phyloP scores from a whole-genome alignment of 2,329 filamentous ascomycete genomes.

The Colletotrichum aenigma region DNA sequence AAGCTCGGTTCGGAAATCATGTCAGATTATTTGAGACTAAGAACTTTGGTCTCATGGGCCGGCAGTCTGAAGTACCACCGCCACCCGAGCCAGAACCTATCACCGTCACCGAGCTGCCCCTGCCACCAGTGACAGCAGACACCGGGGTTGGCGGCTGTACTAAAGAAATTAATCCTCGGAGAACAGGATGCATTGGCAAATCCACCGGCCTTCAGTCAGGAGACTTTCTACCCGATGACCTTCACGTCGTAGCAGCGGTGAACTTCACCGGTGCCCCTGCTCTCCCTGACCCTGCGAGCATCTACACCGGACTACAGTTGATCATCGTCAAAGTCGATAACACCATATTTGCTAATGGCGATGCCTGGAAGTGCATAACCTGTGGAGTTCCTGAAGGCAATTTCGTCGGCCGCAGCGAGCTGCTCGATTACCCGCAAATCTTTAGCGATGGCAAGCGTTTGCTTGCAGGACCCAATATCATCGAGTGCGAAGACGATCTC shows the following conservation, averaged over 20 bases:
- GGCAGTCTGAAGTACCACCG: slow-evolving; percentile 13
- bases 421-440: slow-evolving; percentile 45
- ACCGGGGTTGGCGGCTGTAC: slow-evolving; percentile 34
- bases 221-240: slow-evolving; percentile 45
- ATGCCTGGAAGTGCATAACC: slow-evolving; percentile 51
- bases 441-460: slow-evolving; percentile 42
- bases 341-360: slow-evolving; percentile 44
- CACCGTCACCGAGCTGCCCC: slow-evolving; percentile 34
- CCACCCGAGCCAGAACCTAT: slow-evolving; percentile 37
- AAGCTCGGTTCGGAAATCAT: not conserved
- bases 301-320: slow-evolving; percentile 44
- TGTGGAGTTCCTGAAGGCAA: slow-evolving; percentile 43
- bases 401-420: slow-evolving; percentile 21
- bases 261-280: slow-evolving; percentile 46
- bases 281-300: slow-evolving; percentile 40
- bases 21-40: not conserved
- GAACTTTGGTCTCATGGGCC: too few relatives aligned
- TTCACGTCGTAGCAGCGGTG: slow-evolving; percentile 42
- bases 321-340: slow-evolving; percentile 47
- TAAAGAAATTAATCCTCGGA: slow-evolving; percentile 31
- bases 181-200: slow-evolving; percentile 41
- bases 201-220: slow-evolving; percentile 2
- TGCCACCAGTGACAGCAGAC: slow-evolving; percentile 37
- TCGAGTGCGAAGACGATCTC: slow-evolving; percentile 42
- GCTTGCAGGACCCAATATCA: slow-evolving; percentile 34